Percentiles rank a stretch among this genome's conserved stretches.
Evolutionary conservation across 2,329 filamentous ascomycete species (phyloP).

Genomic region (Akanthomyces muscarius): DNA sequence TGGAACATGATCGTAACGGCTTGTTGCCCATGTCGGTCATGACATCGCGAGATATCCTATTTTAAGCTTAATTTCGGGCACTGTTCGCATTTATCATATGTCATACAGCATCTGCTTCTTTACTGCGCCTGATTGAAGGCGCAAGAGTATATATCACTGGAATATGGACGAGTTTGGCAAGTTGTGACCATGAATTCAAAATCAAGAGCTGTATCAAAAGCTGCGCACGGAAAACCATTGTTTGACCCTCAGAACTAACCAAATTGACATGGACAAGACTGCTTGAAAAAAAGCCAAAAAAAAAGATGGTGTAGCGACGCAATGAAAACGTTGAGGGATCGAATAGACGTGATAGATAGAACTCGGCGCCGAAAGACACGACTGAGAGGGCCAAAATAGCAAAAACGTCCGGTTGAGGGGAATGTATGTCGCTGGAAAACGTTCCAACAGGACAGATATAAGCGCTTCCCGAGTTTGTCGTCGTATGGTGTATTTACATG

Average conservation of each 20-base stretch:
- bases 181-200: conserved; percentile 4
- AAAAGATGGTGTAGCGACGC: neutral
- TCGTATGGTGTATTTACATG: neutral
- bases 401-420: neutral
- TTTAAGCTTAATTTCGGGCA: neutral
- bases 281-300: conserved; percentile 10
- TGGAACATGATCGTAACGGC: too few species aligned
- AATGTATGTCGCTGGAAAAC: neutral
- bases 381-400: neutral
- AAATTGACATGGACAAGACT: conserved; percentile 17
- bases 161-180: neutral
- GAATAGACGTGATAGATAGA: conserved; percentile 3
- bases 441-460: neutral
- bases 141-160: neutral
- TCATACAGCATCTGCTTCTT: neutral
- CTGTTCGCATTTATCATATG: neutral
- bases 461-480: neutral
- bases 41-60: neutral
- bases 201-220: conserved; percentile 15
- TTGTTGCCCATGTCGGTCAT: too few species aligned
- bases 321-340: conserved; percentile 13
- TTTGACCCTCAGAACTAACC: conserved; percentile 13
- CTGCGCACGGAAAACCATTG: neutral
- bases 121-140: too few species aligned
- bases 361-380: neutral